Base-by-base conservation (phyloP, 305 asterid species). In the Solanum chacoense region DNA sequence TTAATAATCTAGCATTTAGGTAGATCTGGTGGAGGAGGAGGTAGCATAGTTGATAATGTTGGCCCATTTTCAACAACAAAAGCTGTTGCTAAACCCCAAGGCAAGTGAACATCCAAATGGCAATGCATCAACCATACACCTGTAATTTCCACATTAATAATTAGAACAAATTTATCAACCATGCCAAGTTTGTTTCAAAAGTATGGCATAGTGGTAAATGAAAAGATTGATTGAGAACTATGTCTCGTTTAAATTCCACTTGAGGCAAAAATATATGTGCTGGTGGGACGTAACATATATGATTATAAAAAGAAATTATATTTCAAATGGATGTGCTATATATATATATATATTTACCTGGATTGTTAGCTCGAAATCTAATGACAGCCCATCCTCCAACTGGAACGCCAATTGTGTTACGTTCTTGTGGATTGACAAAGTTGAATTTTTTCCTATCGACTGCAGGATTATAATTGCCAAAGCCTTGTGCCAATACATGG, bases 61-160 rank as follows among this genome's bases (percentile, higher is more conserved):
- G 63, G 86, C 85, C 86, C 89, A 74, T 87, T 87, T 50, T 87
- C 89, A 77, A 87, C 86, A 77, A 77, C 86, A 35, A 87, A 74
- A 28, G 89, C 75, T 37, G 89, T 87, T 14, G 89, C 13, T 38
- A 87, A 77, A 22, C 86, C 89, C 89, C 86, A 76, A 4, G 86
- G 78, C 86, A 87, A 87, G 77, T 87, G 89, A 36, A 87, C 89
- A 78, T 87, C 89, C 65, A 87, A 78, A 77, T 87, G 89, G 59
- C 89, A 87, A 35, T 87, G 89, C 78, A 77, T 55, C 86, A 87
- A 34, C 89, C 89, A 87, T 77, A 87, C 86, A 31, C 86, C 89
- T 87, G 40, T 24, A 45, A 75, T 87, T 32, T 72, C 31, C 84
- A 87, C 11, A 87, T 71, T 31, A 20, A 69, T n/a, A n/a, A 11